Evolutionary conservation across 108 stramenopile genomes (phyloP).

Genomic region (Pseudonitzschia delicatissima): DNA sequence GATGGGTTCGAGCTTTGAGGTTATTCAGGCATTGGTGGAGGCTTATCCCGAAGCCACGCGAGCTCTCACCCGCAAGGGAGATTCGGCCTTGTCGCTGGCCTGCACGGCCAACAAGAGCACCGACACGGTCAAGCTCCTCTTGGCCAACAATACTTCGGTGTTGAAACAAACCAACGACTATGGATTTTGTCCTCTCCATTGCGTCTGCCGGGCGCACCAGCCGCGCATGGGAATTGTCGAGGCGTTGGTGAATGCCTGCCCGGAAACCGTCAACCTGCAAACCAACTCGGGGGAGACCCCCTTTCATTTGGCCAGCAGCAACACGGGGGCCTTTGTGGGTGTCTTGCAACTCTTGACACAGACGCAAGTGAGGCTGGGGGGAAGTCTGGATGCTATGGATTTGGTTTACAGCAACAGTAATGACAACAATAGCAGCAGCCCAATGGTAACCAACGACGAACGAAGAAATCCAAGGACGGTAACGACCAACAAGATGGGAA

Average conservation of each 20-base stretch:
- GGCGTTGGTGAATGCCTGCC: constrained; percentile 35
- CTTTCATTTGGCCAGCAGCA: constrained; percentile 39
- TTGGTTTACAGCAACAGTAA: neutral
- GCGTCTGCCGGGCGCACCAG: constrained; percentile 47
- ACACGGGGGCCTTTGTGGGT: constrained; percentile 36
- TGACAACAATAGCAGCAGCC: neutral
- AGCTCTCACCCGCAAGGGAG: constrained; percentile 38
- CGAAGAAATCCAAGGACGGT: neutral
- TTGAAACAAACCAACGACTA: constrained; percentile 38
- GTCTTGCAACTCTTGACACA: constrained; percentile 35
- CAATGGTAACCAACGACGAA: neutral
- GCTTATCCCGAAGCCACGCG: constrained; percentile 20
- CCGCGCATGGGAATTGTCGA: constrained; percentile 41
- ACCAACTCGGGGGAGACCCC: constrained; percentile 46
- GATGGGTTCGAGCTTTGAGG: constrained; percentile 18
- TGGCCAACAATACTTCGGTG: constrained; percentile 37
- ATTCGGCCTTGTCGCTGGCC: constrained; percentile 47
- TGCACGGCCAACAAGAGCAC: constrained; percentile 40
- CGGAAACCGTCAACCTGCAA: constrained; percentile 19
- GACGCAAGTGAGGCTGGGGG: constrained; percentile 19
- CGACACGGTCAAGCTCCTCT: constrained; percentile 37
- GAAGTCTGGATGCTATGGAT: too few relatives aligned
- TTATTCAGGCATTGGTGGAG: constrained; percentile 30
- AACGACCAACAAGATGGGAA: constrained; percentile 40
- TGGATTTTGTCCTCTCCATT: constrained; percentile 54